Evolutionary conservation across 139 green algal species (phyloP).

Genomic region (Dunaliella primolecta): DNA sequence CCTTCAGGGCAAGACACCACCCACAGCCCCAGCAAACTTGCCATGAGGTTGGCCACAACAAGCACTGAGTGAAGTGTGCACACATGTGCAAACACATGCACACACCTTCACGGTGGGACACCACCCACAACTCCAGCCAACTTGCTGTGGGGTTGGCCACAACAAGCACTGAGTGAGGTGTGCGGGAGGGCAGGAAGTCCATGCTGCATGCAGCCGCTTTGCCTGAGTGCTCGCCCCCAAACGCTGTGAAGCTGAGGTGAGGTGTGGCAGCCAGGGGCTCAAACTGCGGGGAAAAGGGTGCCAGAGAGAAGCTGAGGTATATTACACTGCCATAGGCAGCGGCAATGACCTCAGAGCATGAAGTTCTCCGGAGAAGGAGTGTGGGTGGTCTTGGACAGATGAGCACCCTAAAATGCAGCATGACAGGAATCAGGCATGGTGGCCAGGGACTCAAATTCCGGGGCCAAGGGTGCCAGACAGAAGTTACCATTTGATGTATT

Average conservation of each 20-base stretch:
- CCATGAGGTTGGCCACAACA: slow-evolving; percentile 1
- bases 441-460: no score
- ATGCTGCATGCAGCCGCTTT: not conserved
- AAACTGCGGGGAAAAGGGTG: not conserved
- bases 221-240: not conserved
- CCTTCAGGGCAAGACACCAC: not conserved
- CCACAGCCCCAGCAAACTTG: not conserved
- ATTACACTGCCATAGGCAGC: no score
- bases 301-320: no score
- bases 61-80: slow-evolving; percentile 7
- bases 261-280: not conserved
- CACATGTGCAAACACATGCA: not conserved
- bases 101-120: not conserved
- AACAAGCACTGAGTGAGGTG: slow-evolving; percentile 6
- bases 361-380: no score
- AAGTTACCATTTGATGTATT: no score
- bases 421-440: no score
- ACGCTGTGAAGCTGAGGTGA: not conserved
- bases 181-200: not conserved
- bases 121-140: not conserved
- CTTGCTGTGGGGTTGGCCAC: slow-evolving; percentile 7
- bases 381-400: no score
- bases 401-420: no score
- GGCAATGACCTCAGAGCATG: no score
- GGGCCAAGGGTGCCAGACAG: no score